Evolutionary conservation across 2,329 filamentous ascomycete genomes (phyloP).

Genomic region (Neobulgaria alba): DNA sequence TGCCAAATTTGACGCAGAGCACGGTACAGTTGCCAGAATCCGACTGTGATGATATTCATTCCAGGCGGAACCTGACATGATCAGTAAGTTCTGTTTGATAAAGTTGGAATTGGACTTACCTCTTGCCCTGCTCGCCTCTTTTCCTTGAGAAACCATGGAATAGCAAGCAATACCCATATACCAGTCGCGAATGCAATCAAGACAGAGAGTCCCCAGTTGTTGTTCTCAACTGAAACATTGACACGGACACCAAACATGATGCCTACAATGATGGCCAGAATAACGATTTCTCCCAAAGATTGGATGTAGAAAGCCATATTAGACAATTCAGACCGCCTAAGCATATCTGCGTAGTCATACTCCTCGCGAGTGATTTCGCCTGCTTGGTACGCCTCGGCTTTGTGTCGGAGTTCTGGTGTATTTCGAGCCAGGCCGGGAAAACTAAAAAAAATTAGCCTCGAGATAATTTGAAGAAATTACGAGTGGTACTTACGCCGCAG

Average conservation of each 20-base stretch:
- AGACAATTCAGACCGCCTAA: slow-evolving; percentile 54
- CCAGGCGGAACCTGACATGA: slow-evolving; percentile 27
- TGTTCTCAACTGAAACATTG: slow-evolving; percentile 48
- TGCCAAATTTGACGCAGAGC: slow-evolving; percentile 53
- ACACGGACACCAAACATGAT: slow-evolving; percentile 54
- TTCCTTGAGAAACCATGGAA: slow-evolving; percentile 60
- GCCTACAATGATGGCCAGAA: slow-evolving; percentile 56
- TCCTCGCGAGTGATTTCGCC: slow-evolving; percentile 48
- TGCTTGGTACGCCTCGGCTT: slow-evolving; percentile 39
- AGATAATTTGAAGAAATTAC: not conserved
- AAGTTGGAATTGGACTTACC: slow-evolving; percentile 23
- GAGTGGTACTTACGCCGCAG: slow-evolving; percentile 37
- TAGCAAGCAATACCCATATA: slow-evolving; percentile 52
- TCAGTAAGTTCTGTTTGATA: not conserved
- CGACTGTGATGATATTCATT: slow-evolving; percentile 45
- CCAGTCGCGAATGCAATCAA: slow-evolving; percentile 57
- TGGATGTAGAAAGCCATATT: slow-evolving; percentile 59
- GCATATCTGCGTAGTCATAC: slow-evolving; percentile 51
- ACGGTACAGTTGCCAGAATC: slow-evolving; percentile 52
- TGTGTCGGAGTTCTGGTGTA: slow-evolving; percentile 39
- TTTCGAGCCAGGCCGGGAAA: slow-evolving; percentile 50
- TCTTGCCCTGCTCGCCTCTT: slow-evolving; percentile 53
- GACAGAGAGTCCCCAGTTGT: slow-evolving; percentile 58
- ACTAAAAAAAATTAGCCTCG: not conserved
- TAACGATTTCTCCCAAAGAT: slow-evolving; percentile 51